These are phyloP conservation scores for Penicillium soppii DNA, from an alignment of 495 filamentous ascomycete genomes.

Conservation along the genomic window DNA sequence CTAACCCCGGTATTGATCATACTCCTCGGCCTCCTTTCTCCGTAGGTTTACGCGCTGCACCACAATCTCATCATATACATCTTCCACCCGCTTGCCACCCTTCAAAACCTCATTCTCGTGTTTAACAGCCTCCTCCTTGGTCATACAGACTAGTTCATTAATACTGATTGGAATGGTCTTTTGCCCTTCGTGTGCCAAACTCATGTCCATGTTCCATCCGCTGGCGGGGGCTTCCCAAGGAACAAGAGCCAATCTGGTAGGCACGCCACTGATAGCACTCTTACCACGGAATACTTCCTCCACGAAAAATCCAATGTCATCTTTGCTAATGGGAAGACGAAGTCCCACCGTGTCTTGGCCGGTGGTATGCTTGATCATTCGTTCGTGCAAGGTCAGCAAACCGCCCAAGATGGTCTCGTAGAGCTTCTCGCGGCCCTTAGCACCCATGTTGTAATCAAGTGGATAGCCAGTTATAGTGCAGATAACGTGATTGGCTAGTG, in stretches of 20 bases:
- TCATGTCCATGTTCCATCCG: conserved; percentile 43
- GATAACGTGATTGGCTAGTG: conserved; percentile 87
- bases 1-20: conserved; percentile 48
- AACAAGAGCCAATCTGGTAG: conserved; percentile 71
- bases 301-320: conserved; percentile 80
- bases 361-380: conserved; percentile 54
- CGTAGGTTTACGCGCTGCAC: conserved; percentile 62
- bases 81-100: conserved; percentile 62
- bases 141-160: conserved; percentile 87
- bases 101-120: conserved; percentile 82
- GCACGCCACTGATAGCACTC: conserved; percentile 77
- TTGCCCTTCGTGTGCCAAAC: conserved; percentile 60
- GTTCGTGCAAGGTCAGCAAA: conserved; percentile 75
- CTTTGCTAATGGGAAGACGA: conserved; percentile 70
- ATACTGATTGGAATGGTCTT: conserved; percentile 62
- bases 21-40: conserved; percentile 59
- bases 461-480: conserved; percentile 85
- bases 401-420: conserved; percentile 76
- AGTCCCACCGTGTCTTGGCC: conserved; percentile 67
- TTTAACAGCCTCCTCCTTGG: conserved; percentile 82
- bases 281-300: conserved; percentile 87
- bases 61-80: conserved; percentile 67
- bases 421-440: conserved; percentile 84
- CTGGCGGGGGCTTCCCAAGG: conserved; percentile 68
- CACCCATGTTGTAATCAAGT: conserved; percentile 68